These are phyloP conservation scores for Coniferiporia sulphurascens DNA, from an alignment of 1,284 basidiomycete genomes.

Conservation along the genomic window DNA sequence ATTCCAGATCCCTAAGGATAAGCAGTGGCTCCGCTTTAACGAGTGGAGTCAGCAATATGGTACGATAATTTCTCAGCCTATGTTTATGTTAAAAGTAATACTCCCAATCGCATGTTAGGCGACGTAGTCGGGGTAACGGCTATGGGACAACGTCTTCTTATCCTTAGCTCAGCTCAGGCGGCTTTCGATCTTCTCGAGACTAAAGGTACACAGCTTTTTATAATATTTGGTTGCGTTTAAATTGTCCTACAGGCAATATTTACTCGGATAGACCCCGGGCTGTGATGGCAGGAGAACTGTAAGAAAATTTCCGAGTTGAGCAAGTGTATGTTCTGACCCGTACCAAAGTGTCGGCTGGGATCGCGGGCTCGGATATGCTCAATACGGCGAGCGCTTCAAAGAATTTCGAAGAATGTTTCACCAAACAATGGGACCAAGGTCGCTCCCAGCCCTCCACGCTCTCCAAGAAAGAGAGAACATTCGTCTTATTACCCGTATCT, in stretches of 20 bases:
- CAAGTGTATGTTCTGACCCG: neutral
- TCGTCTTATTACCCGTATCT: slow-evolving; percentile 29
- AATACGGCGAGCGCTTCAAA: slow-evolving; percentile 32
- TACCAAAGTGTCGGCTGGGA: slow-evolving; percentile 37
- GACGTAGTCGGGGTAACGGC: slow-evolving; percentile 9
- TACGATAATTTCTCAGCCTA: neutral
- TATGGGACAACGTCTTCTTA: slow-evolving; percentile 25
- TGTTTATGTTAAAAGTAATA: neutral
- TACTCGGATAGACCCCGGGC: slow-evolving; percentile 39
- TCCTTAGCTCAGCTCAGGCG: slow-evolving; percentile 28
- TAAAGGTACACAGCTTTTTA: slow-evolving; percentile 4
- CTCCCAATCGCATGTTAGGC: neutral
- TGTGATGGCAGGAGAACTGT: slow-evolving; percentile 41
- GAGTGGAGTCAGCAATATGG: slow-evolving; percentile 15
- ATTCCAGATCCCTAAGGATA: slow-evolving; percentile 17
- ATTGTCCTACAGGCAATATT: slow-evolving; percentile 26
- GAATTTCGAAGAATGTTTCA: slow-evolving; percentile 37
- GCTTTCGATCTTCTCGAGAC: slow-evolving; percentile 27
- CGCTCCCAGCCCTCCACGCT: slow-evolving; percentile 27
- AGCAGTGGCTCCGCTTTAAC: slow-evolving; percentile 18
- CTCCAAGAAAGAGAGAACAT: slow-evolving; percentile 30
- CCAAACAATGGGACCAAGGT: slow-evolving; percentile 34
- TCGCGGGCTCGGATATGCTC: slow-evolving; percentile 36
- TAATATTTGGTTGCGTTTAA: neutral
- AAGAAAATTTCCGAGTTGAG: slow-evolving; percentile 17